Percentiles rank a stretch among this genome's conserved stretches.
phyloP scores from a whole-genome alignment of 306 rosid species.

The Sophora flavescens region DNA sequence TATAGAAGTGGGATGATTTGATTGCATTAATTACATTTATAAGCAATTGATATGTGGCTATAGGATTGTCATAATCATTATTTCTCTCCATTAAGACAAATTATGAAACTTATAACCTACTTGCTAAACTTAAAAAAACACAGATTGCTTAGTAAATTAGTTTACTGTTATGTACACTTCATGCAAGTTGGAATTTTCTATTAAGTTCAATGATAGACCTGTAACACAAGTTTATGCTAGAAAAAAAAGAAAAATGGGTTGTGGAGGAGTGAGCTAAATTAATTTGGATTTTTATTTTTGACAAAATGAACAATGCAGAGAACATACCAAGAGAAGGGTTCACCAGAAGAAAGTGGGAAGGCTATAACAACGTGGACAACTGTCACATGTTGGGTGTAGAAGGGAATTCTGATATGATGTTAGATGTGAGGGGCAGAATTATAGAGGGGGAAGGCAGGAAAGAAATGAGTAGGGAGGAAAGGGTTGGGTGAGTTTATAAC shows the following conservation, averaged over 20 bases:
- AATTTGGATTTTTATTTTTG: too few relatives aligned
- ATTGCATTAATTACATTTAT: not conserved
- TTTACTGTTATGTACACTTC: too few relatives aligned
- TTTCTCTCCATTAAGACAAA: not conserved
- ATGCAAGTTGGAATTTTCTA: too few relatives aligned
- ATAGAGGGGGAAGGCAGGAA: not conserved
- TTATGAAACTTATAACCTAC: too few relatives aligned
- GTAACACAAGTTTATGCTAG: too few relatives aligned
- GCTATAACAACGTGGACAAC: not conserved
- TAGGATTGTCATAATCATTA: constrained; percentile 1
- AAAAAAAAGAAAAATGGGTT: too few relatives aligned
- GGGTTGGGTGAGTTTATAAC: too few relatives aligned
- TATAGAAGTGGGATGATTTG: not conserved
- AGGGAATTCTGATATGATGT: too few relatives aligned
- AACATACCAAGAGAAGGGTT: not conserved
- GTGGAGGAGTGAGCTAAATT: too few relatives aligned
- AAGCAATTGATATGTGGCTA: not conserved
- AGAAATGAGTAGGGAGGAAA: constrained; percentile 6
- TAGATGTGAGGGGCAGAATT: not conserved
- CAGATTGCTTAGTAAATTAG: too few relatives aligned
- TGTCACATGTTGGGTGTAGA: too few relatives aligned
- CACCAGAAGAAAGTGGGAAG: not conserved
- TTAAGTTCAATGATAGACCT: too few relatives aligned
- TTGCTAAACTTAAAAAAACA: not conserved
- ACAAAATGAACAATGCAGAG: not conserved